phyloP scores from a whole-genome alignment of 1,284 basidiomycete species.

The Puccinia horiana region DNA sequence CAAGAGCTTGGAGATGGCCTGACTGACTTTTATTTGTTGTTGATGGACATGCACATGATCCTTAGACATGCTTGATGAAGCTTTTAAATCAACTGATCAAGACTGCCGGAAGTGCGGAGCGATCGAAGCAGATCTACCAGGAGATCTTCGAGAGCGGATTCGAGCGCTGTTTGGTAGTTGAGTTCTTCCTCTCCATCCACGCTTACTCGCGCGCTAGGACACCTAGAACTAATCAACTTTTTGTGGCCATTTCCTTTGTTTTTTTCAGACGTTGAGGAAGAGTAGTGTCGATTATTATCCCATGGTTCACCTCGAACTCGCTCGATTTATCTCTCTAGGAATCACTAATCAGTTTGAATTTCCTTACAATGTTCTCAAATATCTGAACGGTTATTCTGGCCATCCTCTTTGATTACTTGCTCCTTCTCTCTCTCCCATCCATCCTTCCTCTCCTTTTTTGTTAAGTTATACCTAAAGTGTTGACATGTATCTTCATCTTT shows the following conservation, averaged over 20 bases:
- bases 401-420: conserved; percentile 19
- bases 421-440: neutral
- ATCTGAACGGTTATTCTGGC: conserved; percentile 14
- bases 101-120: conserved; percentile 68
- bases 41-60: neutral
- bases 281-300: conserved; percentile 90
- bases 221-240: conserved; percentile 51
- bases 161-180: conserved; percentile 74
- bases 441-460: neutral
- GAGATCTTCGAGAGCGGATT: conserved; percentile 85
- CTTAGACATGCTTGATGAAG: conserved; percentile 77
- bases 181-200: conserved; percentile 49
- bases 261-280: conserved; percentile 77
- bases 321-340: conserved; percentile 65
- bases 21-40: neutral
- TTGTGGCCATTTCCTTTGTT: conserved; percentile 12
- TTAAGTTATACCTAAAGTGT: conserved; percentile 4
- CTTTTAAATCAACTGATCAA: conserved; percentile 76
- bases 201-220: conserved; percentile 49
- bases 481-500: no score
- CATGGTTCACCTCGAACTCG: conserved; percentile 82
- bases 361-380: conserved; percentile 36
- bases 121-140: conserved; percentile 72
- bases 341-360: conserved; percentile 19
- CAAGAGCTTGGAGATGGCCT: neutral